Conservation (phyloP, 177 flowering plant genomes). For the Vitis hybrid region DNA sequence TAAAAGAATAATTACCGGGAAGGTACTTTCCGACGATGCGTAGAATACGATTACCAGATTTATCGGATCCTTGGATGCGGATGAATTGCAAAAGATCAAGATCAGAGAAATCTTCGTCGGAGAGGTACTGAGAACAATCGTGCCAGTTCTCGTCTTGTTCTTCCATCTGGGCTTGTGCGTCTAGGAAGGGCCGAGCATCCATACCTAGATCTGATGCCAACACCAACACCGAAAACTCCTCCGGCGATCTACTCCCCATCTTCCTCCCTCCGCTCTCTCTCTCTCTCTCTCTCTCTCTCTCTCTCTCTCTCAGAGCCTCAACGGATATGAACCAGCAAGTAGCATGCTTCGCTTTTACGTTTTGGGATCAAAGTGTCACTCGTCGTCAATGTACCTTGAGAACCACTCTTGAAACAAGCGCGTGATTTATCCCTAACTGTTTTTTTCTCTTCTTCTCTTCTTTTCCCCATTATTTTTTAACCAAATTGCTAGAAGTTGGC, state of each 20-base stretch:
- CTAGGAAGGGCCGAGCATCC: conserved; percentile 67
- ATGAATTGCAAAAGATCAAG: conserved; percentile 69
- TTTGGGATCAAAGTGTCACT: too few species aligned
- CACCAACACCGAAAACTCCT: conserved; percentile 74
- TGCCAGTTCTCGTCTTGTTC: conserved; percentile 57
- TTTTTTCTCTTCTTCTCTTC: too few species aligned
- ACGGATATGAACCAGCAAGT: too few species aligned
- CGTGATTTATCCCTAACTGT: too few species aligned
- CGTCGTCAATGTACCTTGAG: too few species aligned
- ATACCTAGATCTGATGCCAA: conserved; percentile 82
- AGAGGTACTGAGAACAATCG: conserved; percentile 65
- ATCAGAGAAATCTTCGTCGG: conserved; percentile 80
- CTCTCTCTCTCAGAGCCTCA: not conserved
- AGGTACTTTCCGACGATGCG: conserved; percentile 91
- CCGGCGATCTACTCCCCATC: conserved; percentile 19
- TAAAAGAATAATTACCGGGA: conserved; percentile 51
- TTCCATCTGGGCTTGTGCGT: conserved; percentile 14
- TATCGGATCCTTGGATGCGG: conserved; percentile 63
- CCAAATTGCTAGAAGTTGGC: too few species aligned
- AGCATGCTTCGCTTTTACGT: too few species aligned
- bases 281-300: not conserved
- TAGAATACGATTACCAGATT: conserved; percentile 69
- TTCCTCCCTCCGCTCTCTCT: not conserved
- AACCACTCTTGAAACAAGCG: too few species aligned
- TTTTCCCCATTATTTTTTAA: too few species aligned